phyloP scores from a whole-genome alignment of 495 filamentous ascomycete genomes.

The Friedmanniomyces simplex region DNA sequence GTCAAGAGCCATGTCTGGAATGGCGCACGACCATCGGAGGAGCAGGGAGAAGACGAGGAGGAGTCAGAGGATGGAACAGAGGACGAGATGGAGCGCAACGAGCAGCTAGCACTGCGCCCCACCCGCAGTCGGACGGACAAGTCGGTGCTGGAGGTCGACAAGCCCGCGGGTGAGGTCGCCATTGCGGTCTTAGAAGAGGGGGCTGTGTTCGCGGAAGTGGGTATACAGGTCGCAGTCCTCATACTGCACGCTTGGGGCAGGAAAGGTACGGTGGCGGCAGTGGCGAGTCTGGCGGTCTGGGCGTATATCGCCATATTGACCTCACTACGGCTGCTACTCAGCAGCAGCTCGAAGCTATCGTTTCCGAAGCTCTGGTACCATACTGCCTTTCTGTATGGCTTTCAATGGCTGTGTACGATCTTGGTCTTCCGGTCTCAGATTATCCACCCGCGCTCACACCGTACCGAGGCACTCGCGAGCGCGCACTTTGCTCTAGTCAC shows the following conservation, averaged over 20 bases:
- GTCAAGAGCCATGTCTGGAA: slow-evolving; percentile 25
- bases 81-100: slow-evolving; percentile 27
- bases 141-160: slow-evolving; percentile 64
- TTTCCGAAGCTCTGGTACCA: slow-evolving; percentile 84
- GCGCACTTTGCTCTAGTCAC: slow-evolving; percentile 64
- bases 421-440: slow-evolving; percentile 75
- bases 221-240: slow-evolving; percentile 52
- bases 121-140: slow-evolving; percentile 50
- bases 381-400: slow-evolving; percentile 72
- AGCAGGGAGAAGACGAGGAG: slow-evolving; percentile 34
- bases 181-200: slow-evolving; percentile 63
- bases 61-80: slow-evolving; percentile 49
- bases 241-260: slow-evolving; percentile 44
- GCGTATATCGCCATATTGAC: slow-evolving; percentile 69
- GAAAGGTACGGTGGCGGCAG: slow-evolving; percentile 48
- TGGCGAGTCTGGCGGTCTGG: slow-evolving; percentile 62
- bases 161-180: slow-evolving; percentile 59
- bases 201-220: slow-evolving; percentile 60
- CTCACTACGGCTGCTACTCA: slow-evolving; percentile 59
- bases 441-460: slow-evolving; percentile 60
- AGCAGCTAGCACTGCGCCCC: slow-evolving; percentile 47
- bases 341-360: slow-evolving; percentile 48
- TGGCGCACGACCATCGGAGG: slow-evolving; percentile 9
- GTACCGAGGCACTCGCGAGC: slow-evolving; percentile 51
- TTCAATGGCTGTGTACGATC: slow-evolving; percentile 68